phyloP scores from a whole-genome alignment of 1,284 basidiomycete genomes.

The Sporisorium iseilematis-ciliati region DNA sequence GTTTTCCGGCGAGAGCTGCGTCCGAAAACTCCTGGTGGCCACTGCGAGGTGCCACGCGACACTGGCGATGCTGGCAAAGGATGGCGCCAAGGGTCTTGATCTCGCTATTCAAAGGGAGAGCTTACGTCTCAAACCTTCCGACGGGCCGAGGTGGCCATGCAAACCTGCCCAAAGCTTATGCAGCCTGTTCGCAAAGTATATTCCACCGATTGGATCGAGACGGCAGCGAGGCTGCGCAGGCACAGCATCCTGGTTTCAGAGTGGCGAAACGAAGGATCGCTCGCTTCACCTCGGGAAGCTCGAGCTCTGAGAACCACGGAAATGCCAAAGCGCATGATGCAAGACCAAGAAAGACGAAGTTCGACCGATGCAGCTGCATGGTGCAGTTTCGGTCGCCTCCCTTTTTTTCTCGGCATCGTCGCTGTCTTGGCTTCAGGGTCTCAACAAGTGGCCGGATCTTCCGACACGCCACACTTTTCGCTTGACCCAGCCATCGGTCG shows the following conservation, averaged over 20 bases:
- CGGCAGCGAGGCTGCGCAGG: slow-evolving; percentile 1
- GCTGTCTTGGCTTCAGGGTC: not conserved
- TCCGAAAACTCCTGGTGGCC: not conserved
- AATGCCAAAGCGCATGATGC: slow-evolving; percentile 20
- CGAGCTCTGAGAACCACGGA: not conserved
- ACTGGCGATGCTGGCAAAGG: not conserved
- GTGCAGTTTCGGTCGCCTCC: slow-evolving; percentile 8
- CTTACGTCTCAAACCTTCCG: not conserved
- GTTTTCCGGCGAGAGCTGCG: not conserved
- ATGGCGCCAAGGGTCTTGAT: not conserved
- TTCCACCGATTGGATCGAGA: not conserved
- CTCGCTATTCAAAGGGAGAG: not conserved
- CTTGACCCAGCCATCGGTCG: too few relatives aligned
- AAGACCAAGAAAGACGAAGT: slow-evolving; percentile 12
- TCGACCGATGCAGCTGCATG: slow-evolving; percentile 36
- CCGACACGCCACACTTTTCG: not conserved
- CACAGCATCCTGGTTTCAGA: not conserved
- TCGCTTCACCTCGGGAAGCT: not conserved
- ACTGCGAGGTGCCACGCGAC: not conserved
- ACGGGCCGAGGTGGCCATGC: slow-evolving; percentile 5
- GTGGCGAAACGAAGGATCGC: slow-evolving; percentile 1
- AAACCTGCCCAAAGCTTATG: not conserved
- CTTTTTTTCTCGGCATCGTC: not conserved
- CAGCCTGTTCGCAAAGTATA: not conserved
- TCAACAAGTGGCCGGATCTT: not conserved